phyloP scores from a whole-genome alignment of 371 early-diverging fungal species.

The Batkoa obscura region DNA sequence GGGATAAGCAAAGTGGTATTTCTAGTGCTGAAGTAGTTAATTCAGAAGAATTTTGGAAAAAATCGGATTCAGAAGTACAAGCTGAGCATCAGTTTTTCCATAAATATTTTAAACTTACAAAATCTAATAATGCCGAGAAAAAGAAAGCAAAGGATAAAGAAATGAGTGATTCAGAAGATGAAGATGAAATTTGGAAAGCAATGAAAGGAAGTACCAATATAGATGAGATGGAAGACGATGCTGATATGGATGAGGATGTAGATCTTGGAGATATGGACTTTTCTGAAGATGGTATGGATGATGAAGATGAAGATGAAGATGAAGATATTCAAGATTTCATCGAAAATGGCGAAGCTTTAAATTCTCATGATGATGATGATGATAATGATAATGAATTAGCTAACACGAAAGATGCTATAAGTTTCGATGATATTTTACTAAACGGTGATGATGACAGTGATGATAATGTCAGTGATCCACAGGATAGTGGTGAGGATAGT shows the following conservation, averaged over 20 bases:
- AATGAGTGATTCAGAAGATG: constrained; percentile 14
- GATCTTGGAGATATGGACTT: constrained; percentile 28
- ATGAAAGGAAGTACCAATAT: constrained; percentile 11
- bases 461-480: constrained; percentile 9
- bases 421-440: too few relatives aligned
- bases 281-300: constrained; percentile 26
- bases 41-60: constrained; percentile 34
- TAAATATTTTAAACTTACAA: constrained; percentile 30
- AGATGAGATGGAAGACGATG: constrained; percentile 23
- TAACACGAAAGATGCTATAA: constrained; percentile 9
- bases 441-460: constrained; percentile 7
- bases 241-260: constrained; percentile 27
- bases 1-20: constrained; percentile 16
- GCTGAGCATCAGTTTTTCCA: constrained; percentile 68
- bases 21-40: constrained; percentile 23
- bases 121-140: constrained; percentile 18
- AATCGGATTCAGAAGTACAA: constrained; percentile 29
- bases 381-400: constrained; percentile 2
- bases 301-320: constrained; percentile 11
- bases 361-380: constrained; percentile 14
- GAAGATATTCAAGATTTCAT: constrained; percentile 15
- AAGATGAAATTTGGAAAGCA: constrained; percentile 29
- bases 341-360: constrained; percentile 8
- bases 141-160: constrained; percentile 17
- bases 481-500: constrained; percentile 6